Evolutionary conservation across 169 alveolate species (phyloP), one percentile per base, ranked within the genome.

Genomic region (Plasmodium berghei): DNA sequence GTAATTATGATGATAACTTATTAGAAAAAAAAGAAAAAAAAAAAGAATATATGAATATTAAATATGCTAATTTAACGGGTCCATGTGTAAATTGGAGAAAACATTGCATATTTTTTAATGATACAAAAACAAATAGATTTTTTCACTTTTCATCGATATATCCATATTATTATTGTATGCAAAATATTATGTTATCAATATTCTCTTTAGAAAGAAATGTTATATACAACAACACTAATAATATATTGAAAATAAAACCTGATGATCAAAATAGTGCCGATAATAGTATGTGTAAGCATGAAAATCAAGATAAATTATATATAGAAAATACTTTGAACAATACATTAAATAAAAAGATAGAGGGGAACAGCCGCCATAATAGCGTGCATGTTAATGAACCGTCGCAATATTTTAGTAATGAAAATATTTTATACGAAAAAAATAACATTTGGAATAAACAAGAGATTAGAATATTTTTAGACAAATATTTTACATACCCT

Each of bases 401-500:
- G 12, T 58, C 72, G 22, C 73, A 93, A 42, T 90, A 55, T 64
- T 52, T 87, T 66, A 34, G 73, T 18, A 77, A 67, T 40, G 94
- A 91, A 20, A 93, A 93, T 49, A 20, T 86, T 20, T 66, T 42
- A 18, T 72, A 61, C 40, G 87, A 94, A 55, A 83, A 87, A 49
- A 83, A 92, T 72, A 87, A 93, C 63, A 91, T 95, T 56, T 96
- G 98, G 98, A 93, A 95, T 22, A 90, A 70, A 67, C 88, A 92
- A 28, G 97, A 96, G 59, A 93, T 94, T 45, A 91, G 96, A 56
- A 92, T 86, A 16, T 96, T 94, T 64, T 88, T 95, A 9, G 97
- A 95, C 74, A 94, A 95, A 88, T 96, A 94, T 55, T 88, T 96
- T 48, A 90, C 95, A 95, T 95, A 96, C 74, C 98, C 98, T 20